Evolutionary conservation across 768 basidiomycete species (phyloP).

Genomic region (Floccularia luteovirens): DNA sequence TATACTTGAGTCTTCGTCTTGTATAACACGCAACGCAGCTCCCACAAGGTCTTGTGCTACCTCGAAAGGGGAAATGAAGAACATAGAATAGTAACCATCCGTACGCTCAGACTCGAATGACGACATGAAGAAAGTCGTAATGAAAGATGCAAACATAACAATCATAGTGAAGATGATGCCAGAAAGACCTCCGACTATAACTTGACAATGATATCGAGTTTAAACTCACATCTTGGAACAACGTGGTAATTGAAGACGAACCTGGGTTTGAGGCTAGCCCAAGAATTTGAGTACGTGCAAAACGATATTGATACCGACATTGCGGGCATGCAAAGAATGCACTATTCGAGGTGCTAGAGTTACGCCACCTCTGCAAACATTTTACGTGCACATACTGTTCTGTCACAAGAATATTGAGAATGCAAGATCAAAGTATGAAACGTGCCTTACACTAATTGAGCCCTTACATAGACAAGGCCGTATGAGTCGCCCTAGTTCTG

Average conservation of each 20-base stretch:
- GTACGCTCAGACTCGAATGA: slow-evolving; percentile 46
- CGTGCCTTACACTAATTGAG: slow-evolving; percentile 50
- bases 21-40: slow-evolving; percentile 54
- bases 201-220: slow-evolving; percentile 24
- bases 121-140: slow-evolving; percentile 60
- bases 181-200: slow-evolving; percentile 55
- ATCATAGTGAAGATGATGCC: slow-evolving; percentile 54
- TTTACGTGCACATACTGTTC: slow-evolving; percentile 70
- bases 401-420: slow-evolving; percentile 10
- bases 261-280: slow-evolving; percentile 78
- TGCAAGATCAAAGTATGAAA: slow-evolving; percentile 2
- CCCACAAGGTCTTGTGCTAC: slow-evolving; percentile 54
- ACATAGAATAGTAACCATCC: slow-evolving; percentile 30
- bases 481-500: slow-evolving; percentile 66
- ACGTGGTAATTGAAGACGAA: slow-evolving; percentile 18
- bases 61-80: slow-evolving; percentile 45
- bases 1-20: slow-evolving; percentile 34
- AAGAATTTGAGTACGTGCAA: slow-evolving; percentile 59
- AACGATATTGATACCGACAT: slow-evolving; percentile 72
- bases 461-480: slow-evolving; percentile 78
- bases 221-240: slow-evolving; percentile 7
- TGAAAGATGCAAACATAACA: slow-evolving; percentile 61
- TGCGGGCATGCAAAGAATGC: slow-evolving; percentile 79
- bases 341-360: slow-evolving; percentile 46
- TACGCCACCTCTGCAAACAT: slow-evolving; percentile 74